Evolutionary conservation across 169 alveolate species (phyloP).

Genomic region (Eimeria maxima): DNA sequence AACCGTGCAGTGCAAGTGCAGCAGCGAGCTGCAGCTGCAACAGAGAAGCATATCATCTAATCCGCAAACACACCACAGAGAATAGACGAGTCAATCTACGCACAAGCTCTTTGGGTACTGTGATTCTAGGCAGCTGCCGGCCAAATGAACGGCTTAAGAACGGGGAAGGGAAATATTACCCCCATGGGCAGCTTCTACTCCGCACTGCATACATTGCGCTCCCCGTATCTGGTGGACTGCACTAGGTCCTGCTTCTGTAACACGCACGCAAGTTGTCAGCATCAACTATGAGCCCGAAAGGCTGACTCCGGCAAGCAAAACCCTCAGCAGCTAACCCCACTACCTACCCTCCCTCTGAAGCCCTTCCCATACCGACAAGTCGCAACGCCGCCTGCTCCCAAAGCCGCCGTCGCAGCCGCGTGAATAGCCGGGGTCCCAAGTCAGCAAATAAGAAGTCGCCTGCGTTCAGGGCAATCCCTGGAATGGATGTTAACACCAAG

Average conservation of each 20-base stretch:
- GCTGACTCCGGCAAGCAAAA: too few species aligned
- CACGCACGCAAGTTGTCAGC: neutral
- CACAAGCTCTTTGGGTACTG: neutral
- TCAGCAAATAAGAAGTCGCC: constrained; percentile 78
- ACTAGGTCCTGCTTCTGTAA: constrained; percentile 37
- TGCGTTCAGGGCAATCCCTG: constrained; percentile 68
- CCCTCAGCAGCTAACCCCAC: neutral
- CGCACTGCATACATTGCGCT: constrained; percentile 20
- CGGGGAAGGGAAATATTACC: neutral
- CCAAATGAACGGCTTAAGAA: neutral
- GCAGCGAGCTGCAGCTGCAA: constrained; percentile 47
- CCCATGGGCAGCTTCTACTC: constrained; percentile 11
- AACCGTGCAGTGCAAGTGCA: constrained; percentile 19
- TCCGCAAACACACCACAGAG: neutral
- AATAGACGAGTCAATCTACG: neutral
- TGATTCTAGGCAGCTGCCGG: neutral
- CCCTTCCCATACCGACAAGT: constrained; percentile 45
- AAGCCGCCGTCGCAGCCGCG: constrained; percentile 24
- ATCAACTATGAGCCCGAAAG: neutral
- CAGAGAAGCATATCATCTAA: constrained; percentile 33
- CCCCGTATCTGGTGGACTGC: constrained; percentile 24
- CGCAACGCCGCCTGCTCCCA: constrained; percentile 75
- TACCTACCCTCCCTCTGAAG: neutral
- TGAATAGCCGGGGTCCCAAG: constrained; percentile 67
- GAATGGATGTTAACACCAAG: constrained; percentile 75